Conservation (phyloP, 169 alveolate genomes). For the Plasmodium reichenowi region DNA sequence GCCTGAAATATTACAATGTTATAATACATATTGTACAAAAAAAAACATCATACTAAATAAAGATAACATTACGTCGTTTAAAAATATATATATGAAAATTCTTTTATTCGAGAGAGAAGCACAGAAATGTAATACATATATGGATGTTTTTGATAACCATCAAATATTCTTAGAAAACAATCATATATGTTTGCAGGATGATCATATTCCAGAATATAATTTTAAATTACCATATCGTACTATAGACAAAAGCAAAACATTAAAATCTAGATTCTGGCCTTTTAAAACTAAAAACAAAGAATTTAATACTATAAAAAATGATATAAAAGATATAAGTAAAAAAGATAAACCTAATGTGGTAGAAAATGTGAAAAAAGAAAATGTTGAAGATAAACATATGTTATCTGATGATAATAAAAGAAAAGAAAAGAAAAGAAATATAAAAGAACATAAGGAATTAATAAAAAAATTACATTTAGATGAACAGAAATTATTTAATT, state of each 20-base stretch:
- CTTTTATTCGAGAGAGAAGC: conserved; percentile 59
- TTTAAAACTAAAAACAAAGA: conserved; percentile 1
- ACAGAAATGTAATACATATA: conserved; percentile 4
- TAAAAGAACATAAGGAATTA: neutral
- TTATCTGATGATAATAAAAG: neutral
- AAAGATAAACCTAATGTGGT: neutral
- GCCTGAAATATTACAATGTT: neutral
- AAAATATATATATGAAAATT: conserved; percentile 61
- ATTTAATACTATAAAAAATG: neutral
- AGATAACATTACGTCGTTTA: neutral
- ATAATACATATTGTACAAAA: neutral
- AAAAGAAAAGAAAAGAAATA: conserved; percentile 16
- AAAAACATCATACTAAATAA: neutral
- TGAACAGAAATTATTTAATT: conserved; percentile 41
- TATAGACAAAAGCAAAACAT: neutral
- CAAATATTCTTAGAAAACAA: conserved; percentile 29
- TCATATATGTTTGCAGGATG: conserved; percentile 31
- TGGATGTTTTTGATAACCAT: conserved; percentile 26
- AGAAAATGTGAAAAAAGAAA: conserved; percentile 3
- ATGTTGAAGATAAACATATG: neutral
- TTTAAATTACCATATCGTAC: conserved; percentile 50
- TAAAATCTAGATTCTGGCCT: conserved; percentile 11
- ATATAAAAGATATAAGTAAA: neutral
- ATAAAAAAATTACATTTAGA: conserved; percentile 32
- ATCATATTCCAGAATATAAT: conserved; percentile 27